Evolutionary conservation across 2,329 filamentous ascomycete species (phyloP).

Genomic region (Trichophyton rubrum): DNA sequence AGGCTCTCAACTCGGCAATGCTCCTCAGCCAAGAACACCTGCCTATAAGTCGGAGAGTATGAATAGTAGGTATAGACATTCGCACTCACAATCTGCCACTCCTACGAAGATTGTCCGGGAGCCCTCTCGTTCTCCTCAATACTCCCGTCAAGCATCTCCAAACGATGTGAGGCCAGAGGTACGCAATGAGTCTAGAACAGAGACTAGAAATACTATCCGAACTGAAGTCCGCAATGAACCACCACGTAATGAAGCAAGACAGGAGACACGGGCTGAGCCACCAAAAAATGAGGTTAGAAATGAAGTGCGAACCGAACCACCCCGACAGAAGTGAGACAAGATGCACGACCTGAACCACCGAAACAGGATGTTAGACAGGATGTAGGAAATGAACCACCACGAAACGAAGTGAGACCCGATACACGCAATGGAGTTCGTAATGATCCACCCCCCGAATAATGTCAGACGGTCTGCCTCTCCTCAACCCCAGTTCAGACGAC

Average conservation of each 20-base stretch:
- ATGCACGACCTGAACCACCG: neutral
- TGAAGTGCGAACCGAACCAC: neutral
- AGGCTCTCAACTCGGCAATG: conserved; percentile 30
- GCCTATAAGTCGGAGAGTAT: conserved; percentile 34
- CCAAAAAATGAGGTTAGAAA: neutral
- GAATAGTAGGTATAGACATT: conserved; percentile 28
- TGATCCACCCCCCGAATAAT: neutral
- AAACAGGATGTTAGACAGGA: neutral
- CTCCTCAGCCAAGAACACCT: conserved; percentile 33
- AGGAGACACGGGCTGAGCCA: neutral
- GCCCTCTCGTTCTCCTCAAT: conserved; percentile 35
- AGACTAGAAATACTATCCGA: neutral
- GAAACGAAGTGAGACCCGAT: neutral
- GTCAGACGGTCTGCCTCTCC: conserved; percentile 39
- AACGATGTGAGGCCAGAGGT: conserved; percentile 15
- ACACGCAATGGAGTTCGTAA: neutral
- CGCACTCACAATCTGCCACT: conserved; percentile 18
- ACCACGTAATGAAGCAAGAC: neutral
- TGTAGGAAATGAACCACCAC: neutral
- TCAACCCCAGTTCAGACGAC: conserved; percentile 39
- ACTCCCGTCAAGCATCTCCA: conserved; percentile 27
- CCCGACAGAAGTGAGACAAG: neutral
- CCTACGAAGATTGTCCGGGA: conserved; percentile 22
- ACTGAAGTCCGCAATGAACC: neutral
- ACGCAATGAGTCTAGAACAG: neutral